phyloP scores from a whole-genome alignment of 129 eudicot genomes.

The Erigeron canadensis region DNA sequence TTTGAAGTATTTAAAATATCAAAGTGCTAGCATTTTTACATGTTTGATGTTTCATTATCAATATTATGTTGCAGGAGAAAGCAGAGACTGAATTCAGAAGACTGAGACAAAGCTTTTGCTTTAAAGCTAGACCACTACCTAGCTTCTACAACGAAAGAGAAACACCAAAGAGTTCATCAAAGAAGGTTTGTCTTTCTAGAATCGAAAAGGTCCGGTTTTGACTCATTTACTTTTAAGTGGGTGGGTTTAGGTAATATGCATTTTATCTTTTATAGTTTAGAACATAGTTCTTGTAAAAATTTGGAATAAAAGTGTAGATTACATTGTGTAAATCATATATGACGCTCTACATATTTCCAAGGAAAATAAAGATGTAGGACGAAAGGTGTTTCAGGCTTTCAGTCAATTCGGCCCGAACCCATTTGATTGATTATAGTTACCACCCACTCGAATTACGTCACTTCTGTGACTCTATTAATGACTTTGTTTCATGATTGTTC shows the following conservation, averaged over 20 bases:
- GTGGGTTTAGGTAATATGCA: neutral
- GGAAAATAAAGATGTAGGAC: too few relatives aligned
- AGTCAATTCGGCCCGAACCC: neutral
- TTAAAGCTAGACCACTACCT: slow-evolving; percentile 75
- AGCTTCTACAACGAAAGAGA: slow-evolving; percentile 62
- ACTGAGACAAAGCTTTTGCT: slow-evolving; percentile 80
- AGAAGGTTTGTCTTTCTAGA: slow-evolving; percentile 45
- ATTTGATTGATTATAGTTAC: neutral
- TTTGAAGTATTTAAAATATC: neutral
- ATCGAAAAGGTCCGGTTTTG: neutral
- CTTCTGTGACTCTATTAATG: neutral
- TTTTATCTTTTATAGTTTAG: too few relatives aligned
- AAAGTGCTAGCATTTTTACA: neutral
- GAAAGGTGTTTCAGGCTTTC: too few relatives aligned
- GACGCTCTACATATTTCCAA: too few relatives aligned
- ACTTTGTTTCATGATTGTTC: neutral
- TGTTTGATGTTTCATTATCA: neutral
- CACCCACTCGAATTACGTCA: neutral
- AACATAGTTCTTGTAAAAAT: too few relatives aligned
- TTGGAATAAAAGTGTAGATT: too few relatives aligned
- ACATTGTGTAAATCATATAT: too few relatives aligned
- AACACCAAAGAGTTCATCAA: slow-evolving; percentile 42
- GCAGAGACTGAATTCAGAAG: slow-evolving; percentile 78
- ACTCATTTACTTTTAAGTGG: neutral
- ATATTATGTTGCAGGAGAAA: slow-evolving; percentile 58